Base-by-base conservation (phyloP, 441 rosid species). In the Isatis lusitanica region DNA sequence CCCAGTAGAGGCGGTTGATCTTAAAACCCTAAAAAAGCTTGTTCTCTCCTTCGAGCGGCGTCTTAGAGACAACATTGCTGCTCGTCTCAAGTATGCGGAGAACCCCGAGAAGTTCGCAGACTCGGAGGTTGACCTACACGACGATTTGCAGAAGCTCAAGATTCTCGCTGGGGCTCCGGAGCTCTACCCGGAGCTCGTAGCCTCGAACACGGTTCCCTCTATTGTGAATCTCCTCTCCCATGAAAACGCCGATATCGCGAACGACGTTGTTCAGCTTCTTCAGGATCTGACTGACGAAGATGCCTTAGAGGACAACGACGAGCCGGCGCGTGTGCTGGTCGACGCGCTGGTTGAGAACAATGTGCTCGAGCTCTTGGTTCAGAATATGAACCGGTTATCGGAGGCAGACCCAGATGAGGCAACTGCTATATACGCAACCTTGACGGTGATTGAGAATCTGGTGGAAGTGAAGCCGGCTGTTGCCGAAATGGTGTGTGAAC, bases 1-100 rank as follows among this genome's bases (percentile, higher is more conserved):
- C 65, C 44, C 84, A 64, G 86, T 92, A 9, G 97, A 92, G 40
- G 83, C 79, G 24, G 89, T 94, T 33, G 98, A 94, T 86, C 80
- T 85, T 53, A 90, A 90, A 64, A 79, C 94, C 70, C 85, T 94
- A 9, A 92, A 92, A 74, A 94, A 89, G 82, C 90, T 89, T 3
- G 96, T 92, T 28, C 91, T 94, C 58, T 87, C 99, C 68, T 94
- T 94, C 85, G 99, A 94, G 85, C 96, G 97, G 9, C 96, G 98
- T 43, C 92, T 88, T 74, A 88, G 94, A 69, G 99, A 92, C 72
- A 94, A 94, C 85, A 94, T 92, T 60, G 98, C 94, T 40, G 98
- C 98, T 17, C 91, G 97, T 7, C 97, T 92, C 83, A 94, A 94
- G 84, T 92, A 90, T 74, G 90, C 89, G 0, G 97, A 94, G 78